Conservation (phyloP, 2,329 filamentous ascomycete species). For the Colletotrichum sidae region DNA sequence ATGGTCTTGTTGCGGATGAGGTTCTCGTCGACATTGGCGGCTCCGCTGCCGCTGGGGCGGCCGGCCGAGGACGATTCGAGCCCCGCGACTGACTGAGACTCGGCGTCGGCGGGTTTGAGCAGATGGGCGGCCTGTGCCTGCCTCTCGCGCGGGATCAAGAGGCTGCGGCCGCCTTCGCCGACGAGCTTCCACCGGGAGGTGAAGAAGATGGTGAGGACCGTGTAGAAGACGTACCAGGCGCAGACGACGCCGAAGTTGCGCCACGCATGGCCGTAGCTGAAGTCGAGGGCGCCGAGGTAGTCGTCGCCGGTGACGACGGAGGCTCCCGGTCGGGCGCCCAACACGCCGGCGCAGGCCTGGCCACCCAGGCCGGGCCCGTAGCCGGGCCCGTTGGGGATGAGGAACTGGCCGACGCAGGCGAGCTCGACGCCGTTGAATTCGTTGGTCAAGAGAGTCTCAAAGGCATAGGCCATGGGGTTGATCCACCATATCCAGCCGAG, state of each 20-base stretch:
- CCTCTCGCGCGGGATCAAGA: background rate
- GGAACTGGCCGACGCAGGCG: constrained; percentile 56
- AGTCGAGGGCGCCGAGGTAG: constrained; percentile 36
- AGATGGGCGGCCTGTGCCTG: too few species aligned
- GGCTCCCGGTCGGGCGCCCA: background rate
- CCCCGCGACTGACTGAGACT: too few species aligned
- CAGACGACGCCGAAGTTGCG: constrained; percentile 36
- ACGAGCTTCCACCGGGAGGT: constrained; percentile 6
- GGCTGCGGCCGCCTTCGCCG: constrained; percentile 9
- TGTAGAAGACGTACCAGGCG: constrained; percentile 33
- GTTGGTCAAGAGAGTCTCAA: constrained; percentile 78
- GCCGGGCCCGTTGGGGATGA: constrained; percentile 20
- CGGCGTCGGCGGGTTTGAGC: too few species aligned
- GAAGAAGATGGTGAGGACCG: constrained; percentile 1
- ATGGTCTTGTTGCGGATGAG: constrained; percentile 3
- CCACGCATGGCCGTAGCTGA: constrained; percentile 37
- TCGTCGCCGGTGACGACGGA: constrained; percentile 42
- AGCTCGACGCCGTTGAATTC: constrained; percentile 61
- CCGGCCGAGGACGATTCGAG: background rate
- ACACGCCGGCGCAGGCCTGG: background rate
- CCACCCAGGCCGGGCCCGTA: background rate
- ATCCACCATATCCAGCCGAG: constrained; percentile 81
- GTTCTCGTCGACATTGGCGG: background rate
- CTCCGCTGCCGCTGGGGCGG: background rate
- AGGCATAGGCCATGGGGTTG: constrained; percentile 79